phyloP scores from a whole-genome alignment of 805 yeast genomes.

The Ogataea allantospora region DNA sequence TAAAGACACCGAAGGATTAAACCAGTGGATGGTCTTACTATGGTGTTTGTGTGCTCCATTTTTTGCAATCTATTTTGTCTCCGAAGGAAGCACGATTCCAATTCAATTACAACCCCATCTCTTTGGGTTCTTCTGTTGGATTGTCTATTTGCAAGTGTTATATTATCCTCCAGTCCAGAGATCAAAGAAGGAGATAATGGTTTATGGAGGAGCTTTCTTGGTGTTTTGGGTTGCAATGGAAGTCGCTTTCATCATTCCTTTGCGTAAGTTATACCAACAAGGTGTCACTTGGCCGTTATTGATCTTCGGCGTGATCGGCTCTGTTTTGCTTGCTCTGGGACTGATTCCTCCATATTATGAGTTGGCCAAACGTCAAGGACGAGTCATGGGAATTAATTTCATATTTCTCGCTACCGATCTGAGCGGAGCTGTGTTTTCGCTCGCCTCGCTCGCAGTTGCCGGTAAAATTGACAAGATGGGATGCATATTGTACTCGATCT shows the following conservation, averaged over 20 bases:
- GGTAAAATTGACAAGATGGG: slow-evolving; percentile 74
- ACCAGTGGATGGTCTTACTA: slow-evolving; percentile 81
- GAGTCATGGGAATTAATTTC: slow-evolving; percentile 72
- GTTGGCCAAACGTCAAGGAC: slow-evolving; percentile 71
- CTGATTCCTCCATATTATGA: slow-evolving; percentile 89
- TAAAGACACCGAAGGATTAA: slow-evolving; percentile 83
- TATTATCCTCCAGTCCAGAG: slow-evolving; percentile 51
- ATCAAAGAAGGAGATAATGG: slow-evolving; percentile 30
- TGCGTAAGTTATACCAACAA: slow-evolving; percentile 45
- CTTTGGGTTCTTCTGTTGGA: slow-evolving; percentile 48
- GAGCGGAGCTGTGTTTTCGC: slow-evolving; percentile 59
- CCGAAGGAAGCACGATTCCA: slow-evolving; percentile 48
- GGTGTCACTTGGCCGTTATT: slow-evolving; percentile 70
- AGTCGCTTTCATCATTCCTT: slow-evolving; percentile 48
- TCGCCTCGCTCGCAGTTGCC: slow-evolving; percentile 53
- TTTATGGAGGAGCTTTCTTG: slow-evolving; percentile 36
- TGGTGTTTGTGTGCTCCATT: slow-evolving; percentile 70
- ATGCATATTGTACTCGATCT: slow-evolving; percentile 67
- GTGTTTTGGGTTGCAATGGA: slow-evolving; percentile 41
- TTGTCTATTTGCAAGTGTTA: slow-evolving; percentile 48
- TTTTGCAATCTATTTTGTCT: slow-evolving; percentile 50
- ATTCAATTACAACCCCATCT: slow-evolving; percentile 53
- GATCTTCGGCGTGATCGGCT: slow-evolving; percentile 77
- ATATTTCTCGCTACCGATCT: slow-evolving; percentile 49
- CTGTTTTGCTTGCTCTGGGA: slow-evolving; percentile 72